Conservation (phyloP, 1,139 yeast genomes). For the Tardiomyces digboiensis region DNA sequence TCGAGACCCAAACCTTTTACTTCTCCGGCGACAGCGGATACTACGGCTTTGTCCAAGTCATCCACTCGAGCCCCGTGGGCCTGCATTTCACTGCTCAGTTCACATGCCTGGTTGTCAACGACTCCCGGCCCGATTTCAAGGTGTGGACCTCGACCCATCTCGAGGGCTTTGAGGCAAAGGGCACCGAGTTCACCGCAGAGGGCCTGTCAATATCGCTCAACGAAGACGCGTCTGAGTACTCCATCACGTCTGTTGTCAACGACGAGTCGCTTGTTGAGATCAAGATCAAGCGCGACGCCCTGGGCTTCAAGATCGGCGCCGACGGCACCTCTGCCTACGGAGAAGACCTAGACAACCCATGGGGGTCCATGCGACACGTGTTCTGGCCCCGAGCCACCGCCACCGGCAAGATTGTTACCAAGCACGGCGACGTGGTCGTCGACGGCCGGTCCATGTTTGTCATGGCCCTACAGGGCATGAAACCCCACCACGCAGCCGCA, state of each 20-base stretch:
- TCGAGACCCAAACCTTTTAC: slow-evolving; percentile 91
- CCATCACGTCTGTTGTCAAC: slow-evolving; percentile 55
- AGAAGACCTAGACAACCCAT: slow-evolving; percentile 62
- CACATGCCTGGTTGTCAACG: slow-evolving; percentile 70
- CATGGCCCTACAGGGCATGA: slow-evolving; percentile 99
- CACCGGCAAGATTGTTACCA: slow-evolving; percentile 46
- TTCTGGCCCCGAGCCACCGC: slow-evolving; percentile 91
- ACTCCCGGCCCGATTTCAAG: slow-evolving; percentile 37
- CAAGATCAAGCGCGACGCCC: slow-evolving; percentile 48
- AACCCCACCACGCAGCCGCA: slow-evolving; percentile 98
- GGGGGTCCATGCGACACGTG: slow-evolving; percentile 96
- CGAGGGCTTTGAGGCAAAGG: slow-evolving; percentile 59
- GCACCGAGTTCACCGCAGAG: slow-evolving; percentile 72
- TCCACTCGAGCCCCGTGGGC: slow-evolving; percentile 87
- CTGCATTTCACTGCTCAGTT: slow-evolving; percentile 90
- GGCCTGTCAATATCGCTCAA: slow-evolving; percentile 49
- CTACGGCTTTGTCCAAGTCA: slow-evolving; percentile 86
- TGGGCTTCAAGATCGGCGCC: slow-evolving; percentile 84
- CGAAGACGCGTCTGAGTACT: slow-evolving; percentile 46
- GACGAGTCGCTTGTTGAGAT: slow-evolving; percentile 69
- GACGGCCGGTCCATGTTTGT: slow-evolving; percentile 71
- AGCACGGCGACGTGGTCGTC: slow-evolving; percentile 18
- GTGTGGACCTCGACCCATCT: slow-evolving; percentile 89
- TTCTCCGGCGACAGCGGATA: slow-evolving; percentile 55
- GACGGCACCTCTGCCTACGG: slow-evolving; percentile 86